Conservation (phyloP, 192 early-diverging fungal species). For the Backusella sp. region DNA sequence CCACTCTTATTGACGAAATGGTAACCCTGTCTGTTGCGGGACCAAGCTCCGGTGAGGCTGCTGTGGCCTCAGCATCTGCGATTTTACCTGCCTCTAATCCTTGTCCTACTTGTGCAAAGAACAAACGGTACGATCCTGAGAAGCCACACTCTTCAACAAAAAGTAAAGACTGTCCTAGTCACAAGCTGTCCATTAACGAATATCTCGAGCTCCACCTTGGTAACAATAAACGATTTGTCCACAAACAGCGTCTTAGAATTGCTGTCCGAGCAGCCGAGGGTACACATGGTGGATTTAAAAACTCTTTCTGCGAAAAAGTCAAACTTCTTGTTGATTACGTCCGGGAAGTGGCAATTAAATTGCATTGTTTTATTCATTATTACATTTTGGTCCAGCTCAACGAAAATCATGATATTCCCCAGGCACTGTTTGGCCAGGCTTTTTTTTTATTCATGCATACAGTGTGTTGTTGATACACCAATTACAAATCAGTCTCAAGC, state of each 20-base stretch:
- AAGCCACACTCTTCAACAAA: neutral
- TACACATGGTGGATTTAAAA: neutral
- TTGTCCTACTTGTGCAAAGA: neutral
- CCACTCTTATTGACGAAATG: neutral
- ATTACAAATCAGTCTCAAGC: too few species aligned
- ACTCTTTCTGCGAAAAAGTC: neutral
- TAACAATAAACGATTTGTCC: neutral
- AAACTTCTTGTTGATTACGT: neutral
- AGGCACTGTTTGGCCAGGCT: neutral
- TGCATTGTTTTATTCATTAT: neutral
- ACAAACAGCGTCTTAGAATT: neutral
- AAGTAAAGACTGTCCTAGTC: neutral
- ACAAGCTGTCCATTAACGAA: neutral
- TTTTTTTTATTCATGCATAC: neutral
- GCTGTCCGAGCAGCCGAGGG: neutral
- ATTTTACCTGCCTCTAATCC: neutral
- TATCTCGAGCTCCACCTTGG: neutral
- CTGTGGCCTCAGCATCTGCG: neutral
- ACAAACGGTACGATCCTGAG: neutral
- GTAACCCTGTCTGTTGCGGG: neutral
- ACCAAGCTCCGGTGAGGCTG: neutral
- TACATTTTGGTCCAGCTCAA: neutral
- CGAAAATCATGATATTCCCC: neutral
- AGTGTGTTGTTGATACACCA: too few species aligned
- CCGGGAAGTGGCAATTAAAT: neutral